Evolutionary conservation across 805 yeast species (phyloP).

Genomic region (Debaryomyces tyrocola): DNA sequence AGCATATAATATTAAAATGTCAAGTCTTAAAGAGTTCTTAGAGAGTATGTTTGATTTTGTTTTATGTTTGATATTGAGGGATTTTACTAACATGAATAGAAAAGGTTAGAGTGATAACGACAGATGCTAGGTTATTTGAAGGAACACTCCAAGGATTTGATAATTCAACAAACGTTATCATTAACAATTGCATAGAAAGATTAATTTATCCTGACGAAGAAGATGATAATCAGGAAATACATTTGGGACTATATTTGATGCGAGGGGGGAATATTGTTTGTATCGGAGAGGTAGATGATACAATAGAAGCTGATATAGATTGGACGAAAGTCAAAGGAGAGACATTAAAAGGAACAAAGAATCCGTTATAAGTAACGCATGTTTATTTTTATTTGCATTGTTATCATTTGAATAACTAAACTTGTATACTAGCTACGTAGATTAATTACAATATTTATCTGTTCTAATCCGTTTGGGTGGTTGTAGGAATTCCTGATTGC

Average conservation of each 20-base stretch:
- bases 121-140: slow-evolving; percentile 45
- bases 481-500: slow-evolving; percentile 61
- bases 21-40: slow-evolving; percentile 30
- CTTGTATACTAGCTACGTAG: not conserved
- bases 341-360: slow-evolving; percentile 38
- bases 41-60: slow-evolving; percentile 26
- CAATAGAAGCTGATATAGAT: slow-evolving; percentile 38
- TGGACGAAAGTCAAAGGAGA: slow-evolving; percentile 37
- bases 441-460: not conserved
- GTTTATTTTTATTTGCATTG: not conserved
- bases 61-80: not conserved
- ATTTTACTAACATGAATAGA: slow-evolving; percentile 25
- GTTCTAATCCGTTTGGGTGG: slow-evolving; percentile 6
- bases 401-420: not conserved
- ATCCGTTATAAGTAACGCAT: slow-evolving; percentile 26
- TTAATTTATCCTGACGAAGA: slow-evolving; percentile 43
- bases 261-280: slow-evolving; percentile 62
- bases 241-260: slow-evolving; percentile 50
- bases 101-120: slow-evolving; percentile 40
- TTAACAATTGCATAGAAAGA: slow-evolving; percentile 53
- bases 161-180: slow-evolving; percentile 58
- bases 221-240: slow-evolving; percentile 38
- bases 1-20: slow-evolving; percentile 17
- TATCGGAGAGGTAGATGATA: slow-evolving; percentile 53
- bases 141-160: slow-evolving; percentile 58